phyloP scores from a whole-genome alignment of 2,329 filamentous ascomycete genomes.

The Exophiala spinifera region DNA sequence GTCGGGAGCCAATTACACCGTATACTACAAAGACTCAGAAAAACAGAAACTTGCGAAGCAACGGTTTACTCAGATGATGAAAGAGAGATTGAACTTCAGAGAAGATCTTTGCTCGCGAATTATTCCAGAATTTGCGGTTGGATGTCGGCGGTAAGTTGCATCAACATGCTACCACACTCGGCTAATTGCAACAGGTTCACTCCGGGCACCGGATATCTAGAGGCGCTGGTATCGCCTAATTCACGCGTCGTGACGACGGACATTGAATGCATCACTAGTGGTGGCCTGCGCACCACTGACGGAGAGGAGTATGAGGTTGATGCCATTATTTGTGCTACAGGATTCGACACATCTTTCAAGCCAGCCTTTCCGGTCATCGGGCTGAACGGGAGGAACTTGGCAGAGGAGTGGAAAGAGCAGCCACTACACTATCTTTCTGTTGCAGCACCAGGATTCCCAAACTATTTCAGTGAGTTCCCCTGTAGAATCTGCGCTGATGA shows the following conservation, averaged over 20 bases:
- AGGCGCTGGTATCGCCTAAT: conserved; percentile 29
- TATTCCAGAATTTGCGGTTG: conserved; percentile 39
- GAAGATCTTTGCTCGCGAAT: conserved; percentile 34
- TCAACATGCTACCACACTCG: too few species aligned
- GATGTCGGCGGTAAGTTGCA: conserved; percentile 42
- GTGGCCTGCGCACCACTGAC: conserved; percentile 25
- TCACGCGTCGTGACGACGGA: conserved; percentile 18
- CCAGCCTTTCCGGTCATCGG: conserved; percentile 36
- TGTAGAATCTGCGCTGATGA: not conserved
- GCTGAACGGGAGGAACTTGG: conserved; percentile 21
- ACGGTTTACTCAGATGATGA: conserved; percentile 24
- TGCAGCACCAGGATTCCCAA: conserved; percentile 46
- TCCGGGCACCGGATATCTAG: conserved; percentile 25
- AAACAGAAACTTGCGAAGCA: conserved; percentile 9
- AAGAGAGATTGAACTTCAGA: conserved; percentile 19
- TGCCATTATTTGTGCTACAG: conserved; percentile 37
- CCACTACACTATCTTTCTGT: conserved; percentile 44
- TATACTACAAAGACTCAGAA: conserved; percentile 32
- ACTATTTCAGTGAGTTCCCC: conserved; percentile 29
- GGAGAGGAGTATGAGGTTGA: conserved; percentile 30
- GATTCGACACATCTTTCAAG: conserved; percentile 30
- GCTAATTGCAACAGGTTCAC: too few species aligned
- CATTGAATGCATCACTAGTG: conserved; percentile 22
- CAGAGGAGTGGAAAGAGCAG: conserved; percentile 33
- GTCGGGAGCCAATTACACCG: conserved; percentile 42